Conservation (phyloP, 1,284 basidiomycete genomes). For the Fomitopsis betulina region DNA sequence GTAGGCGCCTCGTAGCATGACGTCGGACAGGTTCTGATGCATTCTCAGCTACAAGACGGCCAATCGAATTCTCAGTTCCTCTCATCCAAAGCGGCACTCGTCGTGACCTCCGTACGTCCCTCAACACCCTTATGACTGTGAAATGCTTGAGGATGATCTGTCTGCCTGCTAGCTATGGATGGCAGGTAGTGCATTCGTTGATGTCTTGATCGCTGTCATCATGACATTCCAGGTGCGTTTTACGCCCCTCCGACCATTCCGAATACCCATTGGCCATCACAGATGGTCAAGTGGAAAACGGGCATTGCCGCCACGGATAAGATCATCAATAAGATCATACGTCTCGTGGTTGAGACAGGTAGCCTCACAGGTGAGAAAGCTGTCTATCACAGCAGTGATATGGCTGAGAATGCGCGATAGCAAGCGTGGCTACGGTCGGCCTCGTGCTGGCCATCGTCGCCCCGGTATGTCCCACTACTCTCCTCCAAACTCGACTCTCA, state of each 20-base stretch:
- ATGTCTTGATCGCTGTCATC: background rate
- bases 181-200: background rate
- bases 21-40: background rate
- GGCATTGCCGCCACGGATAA: background rate
- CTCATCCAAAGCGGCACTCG: background rate
- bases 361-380: background rate
- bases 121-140: background rate
- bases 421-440: background rate
- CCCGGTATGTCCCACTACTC: background rate
- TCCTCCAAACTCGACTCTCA: background rate
- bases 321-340: background rate
- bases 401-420: background rate
- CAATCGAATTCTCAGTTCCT: background rate
- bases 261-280: background rate
- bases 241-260: background rate
- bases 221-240: background rate
- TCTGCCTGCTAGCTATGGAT: background rate
- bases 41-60: background rate
- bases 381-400: background rate
- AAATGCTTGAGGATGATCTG: no score
- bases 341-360: background rate
- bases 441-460: background rate
- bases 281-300: constrained; percentile 2
- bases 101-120: background rate
- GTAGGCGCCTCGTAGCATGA: background rate